Conservation (phyloP, 2,329 filamentous ascomycete genomes). For the Claviceps paspali region DNA sequence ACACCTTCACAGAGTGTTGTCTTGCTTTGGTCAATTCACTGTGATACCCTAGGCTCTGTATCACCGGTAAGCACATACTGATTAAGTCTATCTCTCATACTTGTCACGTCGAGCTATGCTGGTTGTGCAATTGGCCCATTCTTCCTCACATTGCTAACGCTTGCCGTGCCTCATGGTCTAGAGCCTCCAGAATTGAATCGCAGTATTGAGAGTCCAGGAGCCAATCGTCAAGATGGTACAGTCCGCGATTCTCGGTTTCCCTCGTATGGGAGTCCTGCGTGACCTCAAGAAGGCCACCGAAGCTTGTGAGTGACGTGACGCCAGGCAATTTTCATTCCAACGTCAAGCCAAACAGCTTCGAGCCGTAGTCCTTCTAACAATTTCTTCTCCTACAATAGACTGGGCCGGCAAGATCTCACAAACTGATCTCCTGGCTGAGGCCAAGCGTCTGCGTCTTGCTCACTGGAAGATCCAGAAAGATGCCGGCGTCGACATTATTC, state of each 20-base stretch:
- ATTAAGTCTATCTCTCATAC: not conserved
- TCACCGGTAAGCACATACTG: conserved; percentile 1
- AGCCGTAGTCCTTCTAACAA: conserved; percentile 11
- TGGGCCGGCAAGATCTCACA: conserved; percentile 93
- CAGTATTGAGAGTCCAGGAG: conserved; percentile 7
- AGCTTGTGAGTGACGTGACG: conserved; percentile 47
- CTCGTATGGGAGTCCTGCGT: conserved; percentile 94
- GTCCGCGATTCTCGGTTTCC: conserved; percentile 86
- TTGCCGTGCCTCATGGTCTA: not conserved
- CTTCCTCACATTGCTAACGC: conserved; percentile 1
- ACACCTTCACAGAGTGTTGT: conserved; percentile 3
- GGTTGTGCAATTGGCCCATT: conserved; percentile 1
- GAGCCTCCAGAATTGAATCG: conserved; percentile 5
- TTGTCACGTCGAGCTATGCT: not conserved
- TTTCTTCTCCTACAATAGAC: conserved; percentile 20
- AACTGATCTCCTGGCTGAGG: conserved; percentile 80
- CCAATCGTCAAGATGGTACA: conserved; percentile 41
- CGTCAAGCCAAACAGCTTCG: not conserved
- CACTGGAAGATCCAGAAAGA: conserved; percentile 99
- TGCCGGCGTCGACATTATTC: conserved; percentile 92
- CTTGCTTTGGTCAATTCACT: conserved; percentile 4
- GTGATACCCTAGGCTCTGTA: conserved; percentile 7
- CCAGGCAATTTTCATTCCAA: conserved; percentile 1
- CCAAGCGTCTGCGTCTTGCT: conserved; percentile 86
- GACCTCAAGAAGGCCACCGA: conserved; percentile 99